phyloP scores from a whole-genome alignment of 345 rosid genomes.

The Mercurialis annua region DNA sequence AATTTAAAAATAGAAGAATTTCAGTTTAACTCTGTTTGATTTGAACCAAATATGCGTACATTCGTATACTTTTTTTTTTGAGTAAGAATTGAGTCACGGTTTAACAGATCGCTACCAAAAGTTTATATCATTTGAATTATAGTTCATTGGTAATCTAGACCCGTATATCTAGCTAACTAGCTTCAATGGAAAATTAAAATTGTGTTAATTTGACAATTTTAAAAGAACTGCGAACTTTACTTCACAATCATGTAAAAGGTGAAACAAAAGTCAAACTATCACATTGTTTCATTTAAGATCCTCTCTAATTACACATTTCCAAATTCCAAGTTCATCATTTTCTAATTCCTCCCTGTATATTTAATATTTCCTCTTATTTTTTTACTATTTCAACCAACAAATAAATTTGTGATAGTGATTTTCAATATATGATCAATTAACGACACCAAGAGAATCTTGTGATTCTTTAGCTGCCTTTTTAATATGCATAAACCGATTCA shows the following conservation, averaged over 20 bases:
- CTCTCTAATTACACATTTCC: neutral
- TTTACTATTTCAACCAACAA: no score
- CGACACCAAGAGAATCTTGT: neutral
- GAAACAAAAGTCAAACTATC: neutral
- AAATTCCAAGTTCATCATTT: neutral
- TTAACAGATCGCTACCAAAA: no score
- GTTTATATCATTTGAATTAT: no score
- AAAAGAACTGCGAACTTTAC: neutral
- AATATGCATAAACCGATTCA: neutral
- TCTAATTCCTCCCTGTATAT: neutral
- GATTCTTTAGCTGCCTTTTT: neutral
- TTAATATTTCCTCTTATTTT: neutral
- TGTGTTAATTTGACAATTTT: neutral
- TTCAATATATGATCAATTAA: neutral
- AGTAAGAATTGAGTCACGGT: no score
- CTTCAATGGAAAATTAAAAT: no score
- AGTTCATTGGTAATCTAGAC: no score
- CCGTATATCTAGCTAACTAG: no score
- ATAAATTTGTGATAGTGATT: no score
- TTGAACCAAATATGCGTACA: no score
- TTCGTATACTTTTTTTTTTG: no score
- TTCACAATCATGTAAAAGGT: neutral
- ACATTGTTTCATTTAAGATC: slow-evolving; percentile 1
- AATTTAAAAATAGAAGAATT: no score
- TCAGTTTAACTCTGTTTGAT: no score